Conservation (phyloP, 306 rosid species). For the Cicer yamashitae region DNA sequence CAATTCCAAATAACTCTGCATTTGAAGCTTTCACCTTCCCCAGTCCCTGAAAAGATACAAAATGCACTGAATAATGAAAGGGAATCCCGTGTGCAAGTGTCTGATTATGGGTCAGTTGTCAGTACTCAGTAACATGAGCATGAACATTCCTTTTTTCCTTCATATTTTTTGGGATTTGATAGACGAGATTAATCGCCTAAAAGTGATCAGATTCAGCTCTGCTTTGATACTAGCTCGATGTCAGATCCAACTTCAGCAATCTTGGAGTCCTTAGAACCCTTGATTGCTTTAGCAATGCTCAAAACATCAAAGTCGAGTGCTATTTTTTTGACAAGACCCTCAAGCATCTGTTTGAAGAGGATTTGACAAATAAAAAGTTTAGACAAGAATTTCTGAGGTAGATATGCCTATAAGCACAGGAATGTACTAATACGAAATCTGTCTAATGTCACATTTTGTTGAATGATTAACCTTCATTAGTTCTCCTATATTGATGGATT, state of each 20-base stretch:
- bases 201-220: conserved; percentile 48
- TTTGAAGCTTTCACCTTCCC: conserved; percentile 6
- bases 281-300: conserved; percentile 74
- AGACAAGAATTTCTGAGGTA: conserved; percentile 23
- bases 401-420: conserved; percentile 20
- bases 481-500: background rate
- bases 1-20: background rate
- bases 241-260: conserved; percentile 86
- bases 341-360: conserved; percentile 71
- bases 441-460: background rate
- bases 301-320: conserved; percentile 88
- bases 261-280: conserved; percentile 77
- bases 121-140: conserved; percentile 15
- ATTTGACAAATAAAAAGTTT: conserved; percentile 25
- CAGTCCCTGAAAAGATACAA: background rate
- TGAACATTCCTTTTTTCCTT: conserved; percentile 25
- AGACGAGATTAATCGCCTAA: conserved; percentile 27
- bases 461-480: conserved; percentile 25
- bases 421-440: background rate
- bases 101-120: background rate
- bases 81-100: background rate
- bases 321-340: conserved; percentile 73
- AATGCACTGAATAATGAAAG: conserved; percentile 8
- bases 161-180: conserved; percentile 8
- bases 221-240: conserved; percentile 67